Conservation (phyloP, 805 yeast species). For the Kazachstania kunashirensis region DNA sequence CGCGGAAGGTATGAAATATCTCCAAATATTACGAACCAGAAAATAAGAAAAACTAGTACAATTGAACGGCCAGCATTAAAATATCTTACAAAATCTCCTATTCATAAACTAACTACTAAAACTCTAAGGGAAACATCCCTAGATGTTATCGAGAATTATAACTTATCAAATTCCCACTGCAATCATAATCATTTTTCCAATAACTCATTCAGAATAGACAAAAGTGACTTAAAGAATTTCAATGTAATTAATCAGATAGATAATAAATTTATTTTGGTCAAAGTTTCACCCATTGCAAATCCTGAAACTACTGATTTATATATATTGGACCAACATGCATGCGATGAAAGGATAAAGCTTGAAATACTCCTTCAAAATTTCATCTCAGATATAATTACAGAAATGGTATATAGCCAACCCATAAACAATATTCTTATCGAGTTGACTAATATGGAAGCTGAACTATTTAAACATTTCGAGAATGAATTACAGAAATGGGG, state of each 20-base stretch:
- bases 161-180: background rate
- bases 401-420: constrained; percentile 7
- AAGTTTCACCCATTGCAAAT: constrained; percentile 4
- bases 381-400: constrained; percentile 24
- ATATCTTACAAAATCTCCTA: background rate
- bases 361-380: constrained; percentile 40
- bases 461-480: constrained; percentile 25
- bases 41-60: too few relatives aligned
- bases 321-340: constrained; percentile 74
- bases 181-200: background rate
- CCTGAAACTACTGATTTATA: constrained; percentile 24
- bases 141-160: background rate
- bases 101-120: too few relatives aligned
- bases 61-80: too few relatives aligned
- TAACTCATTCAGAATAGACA: constrained; percentile 1
- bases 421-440: constrained; percentile 10
- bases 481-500: constrained; percentile 38
- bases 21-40: too few relatives aligned
- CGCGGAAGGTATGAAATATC: background rate
- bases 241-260: constrained; percentile 51
- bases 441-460: constrained; percentile 27
- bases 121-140: too few relatives aligned
- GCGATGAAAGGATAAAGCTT: constrained; percentile 62
- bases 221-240: constrained; percentile 16
- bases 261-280: constrained; percentile 49